Evolutionary conservation across 2,329 filamentous ascomycete species (phyloP), one percentile per base, ranked within the genome.

Genomic region (Geosmithia morbida): DNA sequence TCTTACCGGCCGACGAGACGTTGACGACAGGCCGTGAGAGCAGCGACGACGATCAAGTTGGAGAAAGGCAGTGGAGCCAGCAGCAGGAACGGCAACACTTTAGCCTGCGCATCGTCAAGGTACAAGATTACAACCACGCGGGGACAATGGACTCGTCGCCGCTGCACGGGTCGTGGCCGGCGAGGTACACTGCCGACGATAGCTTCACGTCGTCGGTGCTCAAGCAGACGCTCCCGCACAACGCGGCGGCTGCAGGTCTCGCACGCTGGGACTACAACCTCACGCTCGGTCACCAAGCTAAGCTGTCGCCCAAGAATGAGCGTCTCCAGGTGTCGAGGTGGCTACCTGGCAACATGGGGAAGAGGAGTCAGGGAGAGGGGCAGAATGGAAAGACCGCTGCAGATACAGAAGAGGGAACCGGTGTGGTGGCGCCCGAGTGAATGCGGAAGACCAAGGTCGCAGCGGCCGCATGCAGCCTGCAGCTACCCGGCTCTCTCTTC

Each of bases 101-200:
- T 51, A 59, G 56, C 13, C 54, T 75, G 17, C 59, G 66, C 46
- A 65, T 72, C 42, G 66, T 63, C 46, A 61, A 63, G 2, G 33
- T 37, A 16, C 56, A 59, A 17, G 53, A 59, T 16, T 71, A 71
- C 54, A 52, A 57, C 43, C 71, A 75, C 58, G 53, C 56, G 22
- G 55, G 56, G 2, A 54, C 56, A 48, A 64, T 69, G 55, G 51
- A 56, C 29, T 52, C 54, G 22, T 64, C 62, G 2, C 60, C 59
- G 1, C 54, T 65, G 7, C 57, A 65, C 52, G 64, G 64, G 7
- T 56, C 57, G 1, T 69, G 66, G 66, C 62, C 63, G 7, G 44
- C 51, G 4, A 18, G 46, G 6, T 49, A 51, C 22, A 50, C 44
- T 46, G 46, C 56, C 42, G 56, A 55, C 37, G 43, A 57, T 26